Evolutionary conservation across 805 yeast genomes (phyloP).

Genomic region (Schwanniomyces pseudopolymorphus): DNA sequence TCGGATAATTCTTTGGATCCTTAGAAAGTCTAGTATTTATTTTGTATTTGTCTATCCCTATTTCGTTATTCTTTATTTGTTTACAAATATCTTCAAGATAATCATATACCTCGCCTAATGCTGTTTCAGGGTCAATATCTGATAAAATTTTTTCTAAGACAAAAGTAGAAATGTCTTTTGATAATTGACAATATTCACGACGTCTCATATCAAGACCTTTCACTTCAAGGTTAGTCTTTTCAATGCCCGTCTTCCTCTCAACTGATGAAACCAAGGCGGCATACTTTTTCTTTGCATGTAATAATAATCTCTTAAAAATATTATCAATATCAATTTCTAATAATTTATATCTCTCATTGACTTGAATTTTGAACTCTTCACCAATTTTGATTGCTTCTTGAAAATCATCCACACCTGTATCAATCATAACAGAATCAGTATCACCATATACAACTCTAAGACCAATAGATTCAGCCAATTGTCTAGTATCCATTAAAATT

Average conservation of each 20-base stretch:
- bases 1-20: constrained; percentile 82
- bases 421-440: constrained; percentile 98
- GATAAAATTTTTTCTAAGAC: constrained; percentile 71
- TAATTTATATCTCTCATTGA: constrained; percentile 82
- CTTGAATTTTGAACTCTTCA: constrained; percentile 75
- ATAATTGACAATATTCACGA: constrained; percentile 91
- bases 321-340: constrained; percentile 95
- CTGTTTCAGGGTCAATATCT: constrained; percentile 74
- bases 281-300: constrained; percentile 96
- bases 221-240: constrained; percentile 64
- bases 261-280: constrained; percentile 77
- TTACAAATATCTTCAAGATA: constrained; percentile 62
- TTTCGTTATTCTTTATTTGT: constrained; percentile 58
- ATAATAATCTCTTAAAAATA: constrained; percentile 76
- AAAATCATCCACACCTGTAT: constrained; percentile 72
- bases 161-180: constrained; percentile 81
- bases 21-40: constrained; percentile 88
- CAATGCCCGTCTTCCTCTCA: constrained; percentile 54
- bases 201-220: constrained; percentile 97
- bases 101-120: constrained; percentile 67
- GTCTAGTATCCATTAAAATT: constrained; percentile 88
- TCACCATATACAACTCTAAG: constrained; percentile 94
- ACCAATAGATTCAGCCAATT: constrained; percentile 81
- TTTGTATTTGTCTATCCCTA: constrained; percentile 65
- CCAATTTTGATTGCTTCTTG: constrained; percentile 81